Conservation (phyloP, 1,284 basidiomycete genomes). For the Leccinum proximum region DNA sequence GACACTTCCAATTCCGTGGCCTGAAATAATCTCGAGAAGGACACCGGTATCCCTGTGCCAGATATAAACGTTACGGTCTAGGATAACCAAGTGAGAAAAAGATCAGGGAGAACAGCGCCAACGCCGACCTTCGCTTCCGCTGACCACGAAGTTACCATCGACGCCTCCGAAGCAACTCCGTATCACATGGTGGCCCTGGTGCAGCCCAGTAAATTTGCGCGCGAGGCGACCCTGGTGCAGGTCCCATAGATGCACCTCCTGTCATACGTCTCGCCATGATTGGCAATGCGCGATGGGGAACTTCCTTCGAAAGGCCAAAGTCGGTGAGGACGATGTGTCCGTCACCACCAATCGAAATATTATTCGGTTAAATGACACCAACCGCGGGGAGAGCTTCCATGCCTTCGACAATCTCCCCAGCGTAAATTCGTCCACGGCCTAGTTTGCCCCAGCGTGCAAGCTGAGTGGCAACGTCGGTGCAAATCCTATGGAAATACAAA, state of each 20-base stretch:
- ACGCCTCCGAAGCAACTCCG: slow-evolving; percentile 94
- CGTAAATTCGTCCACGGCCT: too few species aligned
- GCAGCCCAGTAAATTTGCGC: slow-evolving; percentile 81
- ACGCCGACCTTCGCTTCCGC: slow-evolving; percentile 88
- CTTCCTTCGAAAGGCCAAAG: too few species aligned
- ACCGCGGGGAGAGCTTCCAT: too few species aligned
- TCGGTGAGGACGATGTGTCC: too few species aligned
- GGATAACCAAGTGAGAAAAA: slow-evolving; percentile 14
- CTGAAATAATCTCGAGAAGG: slow-evolving; percentile 79
- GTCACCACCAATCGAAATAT: too few species aligned
- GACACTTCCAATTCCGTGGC: slow-evolving; percentile 53
- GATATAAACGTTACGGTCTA: slow-evolving; percentile 89
- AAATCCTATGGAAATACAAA: too few species aligned
- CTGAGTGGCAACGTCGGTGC: too few species aligned
- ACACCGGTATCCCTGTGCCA: slow-evolving; percentile 91
- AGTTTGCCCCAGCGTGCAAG: too few species aligned
- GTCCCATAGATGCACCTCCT: slow-evolving; percentile 92
- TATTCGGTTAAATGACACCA: too few species aligned
- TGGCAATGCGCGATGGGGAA: too few species aligned
- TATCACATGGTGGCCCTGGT: slow-evolving; percentile 81
- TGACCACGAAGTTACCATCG: slow-evolving; percentile 87
- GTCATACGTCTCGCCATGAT: not conserved
- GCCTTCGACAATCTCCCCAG: too few species aligned
- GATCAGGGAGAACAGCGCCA: not conserved
- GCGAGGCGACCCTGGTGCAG: slow-evolving; percentile 66